Conservation (phyloP, 1,284 basidiomycete species). For the Marasmius sp. region DNA sequence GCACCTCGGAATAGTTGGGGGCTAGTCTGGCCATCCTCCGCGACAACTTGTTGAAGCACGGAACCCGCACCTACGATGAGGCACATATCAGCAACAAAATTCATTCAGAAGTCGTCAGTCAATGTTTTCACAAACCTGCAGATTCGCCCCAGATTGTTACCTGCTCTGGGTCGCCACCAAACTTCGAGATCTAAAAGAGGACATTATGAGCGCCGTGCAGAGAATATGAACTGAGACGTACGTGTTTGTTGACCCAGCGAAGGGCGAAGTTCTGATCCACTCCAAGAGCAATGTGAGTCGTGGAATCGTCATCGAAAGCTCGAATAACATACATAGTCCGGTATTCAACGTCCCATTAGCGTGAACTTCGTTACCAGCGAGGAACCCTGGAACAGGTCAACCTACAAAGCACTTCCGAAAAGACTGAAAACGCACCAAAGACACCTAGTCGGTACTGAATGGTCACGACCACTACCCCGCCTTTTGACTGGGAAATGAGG, state of each 20-base stretch:
- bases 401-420: neutral
- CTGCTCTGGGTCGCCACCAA: conserved; percentile 29
- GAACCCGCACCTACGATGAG: conserved; percentile 15
- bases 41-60: conserved; percentile 19
- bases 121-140: conserved; percentile 18
- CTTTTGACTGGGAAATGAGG: conserved; percentile 17
- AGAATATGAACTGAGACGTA: conserved; percentile 10
- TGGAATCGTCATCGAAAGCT: neutral
- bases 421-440: conserved; percentile 18
- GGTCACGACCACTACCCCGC: conserved; percentile 20
- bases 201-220: neutral
- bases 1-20: conserved; percentile 44
- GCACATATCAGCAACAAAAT: neutral
- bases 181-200: conserved; percentile 19
- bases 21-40: conserved; percentile 32
- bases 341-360: conserved; percentile 26
- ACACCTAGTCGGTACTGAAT: conserved; percentile 30
- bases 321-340: conserved; percentile 20
- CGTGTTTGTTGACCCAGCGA: conserved; percentile 30
- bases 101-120: too few relatives aligned
- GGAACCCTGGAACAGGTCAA: conserved; percentile 1
- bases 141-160: conserved; percentile 35
- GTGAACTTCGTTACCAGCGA: conserved; percentile 25
- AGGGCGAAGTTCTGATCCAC: conserved; percentile 31
- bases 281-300: conserved; percentile 4